Conservation (phyloP, 306 rosid species). For the Gynostemma pentaphyllum region DNA sequence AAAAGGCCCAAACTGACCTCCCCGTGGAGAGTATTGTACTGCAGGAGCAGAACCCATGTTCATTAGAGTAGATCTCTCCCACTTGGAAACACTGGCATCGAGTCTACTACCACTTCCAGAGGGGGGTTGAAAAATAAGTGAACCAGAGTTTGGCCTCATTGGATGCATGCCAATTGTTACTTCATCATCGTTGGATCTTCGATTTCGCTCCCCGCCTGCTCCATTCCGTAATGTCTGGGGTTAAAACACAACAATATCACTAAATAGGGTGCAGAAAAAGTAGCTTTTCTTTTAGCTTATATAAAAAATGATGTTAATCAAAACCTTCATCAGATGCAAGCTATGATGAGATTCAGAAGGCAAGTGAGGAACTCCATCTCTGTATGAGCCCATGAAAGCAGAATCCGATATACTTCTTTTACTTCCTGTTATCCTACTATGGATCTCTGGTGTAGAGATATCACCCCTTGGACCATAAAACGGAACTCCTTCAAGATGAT, state of each 20-base stretch:
- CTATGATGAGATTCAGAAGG: slow-evolving; percentile 62
- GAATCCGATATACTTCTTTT: slow-evolving; percentile 86
- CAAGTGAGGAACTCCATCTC: slow-evolving; percentile 53
- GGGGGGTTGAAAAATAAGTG: slow-evolving; percentile 63
- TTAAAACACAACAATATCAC: slow-evolving; percentile 14
- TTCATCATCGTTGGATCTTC: slow-evolving; percentile 51
- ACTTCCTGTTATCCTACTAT: slow-evolving; percentile 52
- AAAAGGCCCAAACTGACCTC: slow-evolving; percentile 40
- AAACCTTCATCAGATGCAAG: slow-evolving; percentile 78
- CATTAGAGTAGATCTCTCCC: slow-evolving; percentile 42
- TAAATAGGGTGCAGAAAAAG: slow-evolving; percentile 3
- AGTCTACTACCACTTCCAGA: slow-evolving; percentile 23
- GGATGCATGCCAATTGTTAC: slow-evolving; percentile 11
- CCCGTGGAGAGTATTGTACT: slow-evolving; percentile 51
- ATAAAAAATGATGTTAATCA: neutral
- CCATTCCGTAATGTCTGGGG: slow-evolving; percentile 14
- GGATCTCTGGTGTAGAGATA: slow-evolving; percentile 55
- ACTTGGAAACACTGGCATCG: slow-evolving; percentile 6
- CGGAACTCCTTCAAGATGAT: slow-evolving; percentile 89
- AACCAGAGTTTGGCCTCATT: slow-evolving; percentile 44
- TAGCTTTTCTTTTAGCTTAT: neutral
- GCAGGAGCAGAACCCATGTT: slow-evolving; percentile 47
- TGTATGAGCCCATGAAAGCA: slow-evolving; percentile 53
- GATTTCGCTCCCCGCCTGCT: slow-evolving; percentile 55
- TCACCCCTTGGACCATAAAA: slow-evolving; percentile 78